Percentiles rank a stretch among this genome's conserved stretches.
Conservation (phyloP, 2,329 filamentous ascomycete species). For the Daldinia eschscholtzii region DNA sequence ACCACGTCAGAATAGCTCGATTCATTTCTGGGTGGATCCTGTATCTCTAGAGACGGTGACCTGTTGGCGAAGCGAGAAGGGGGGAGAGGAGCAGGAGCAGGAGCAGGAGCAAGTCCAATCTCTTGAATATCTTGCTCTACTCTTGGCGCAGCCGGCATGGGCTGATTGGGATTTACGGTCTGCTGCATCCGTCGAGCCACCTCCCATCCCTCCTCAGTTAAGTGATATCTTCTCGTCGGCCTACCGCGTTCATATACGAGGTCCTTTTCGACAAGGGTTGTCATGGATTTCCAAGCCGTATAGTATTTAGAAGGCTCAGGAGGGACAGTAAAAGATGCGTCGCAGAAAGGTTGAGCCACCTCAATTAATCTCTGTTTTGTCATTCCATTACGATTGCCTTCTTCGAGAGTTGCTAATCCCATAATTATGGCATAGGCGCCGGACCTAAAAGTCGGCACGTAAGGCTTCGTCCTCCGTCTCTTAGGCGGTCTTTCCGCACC, state of each 20-base stretch:
- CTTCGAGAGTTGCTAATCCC: conserved; percentile 71
- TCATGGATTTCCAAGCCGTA: conserved; percentile 88
- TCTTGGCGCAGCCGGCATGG: conserved; percentile 36
- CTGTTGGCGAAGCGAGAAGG: conserved; percentile 17
- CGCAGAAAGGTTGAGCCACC: conserved; percentile 77
- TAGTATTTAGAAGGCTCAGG: conserved; percentile 77
- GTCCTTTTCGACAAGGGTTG: conserved; percentile 78
- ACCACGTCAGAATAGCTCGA: conserved; percentile 57
- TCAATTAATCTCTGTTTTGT: conserved; percentile 77
- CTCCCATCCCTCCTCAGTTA: conserved; percentile 85
- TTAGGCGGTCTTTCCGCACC: conserved; percentile 61
- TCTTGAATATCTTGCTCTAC: conserved; percentile 26
- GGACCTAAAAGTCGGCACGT: conserved; percentile 79
- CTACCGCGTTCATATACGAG: conserved; percentile 78
- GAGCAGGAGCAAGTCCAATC: conserved; percentile 22
- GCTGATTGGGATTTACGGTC: conserved; percentile 51
- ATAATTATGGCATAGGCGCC: conserved; percentile 80
- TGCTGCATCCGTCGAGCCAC: conserved; percentile 74
- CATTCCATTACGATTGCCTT: conserved; percentile 68
- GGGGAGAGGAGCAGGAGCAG: conserved; percentile 4
- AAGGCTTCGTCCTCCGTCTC: conserved; percentile 72
- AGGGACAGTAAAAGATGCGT: conserved; percentile 78
- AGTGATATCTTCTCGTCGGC: conserved; percentile 74
- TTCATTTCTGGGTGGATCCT: conserved; percentile 30
- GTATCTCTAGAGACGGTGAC: conserved; percentile 45